phyloP scores from a whole-genome alignment of 2,329 filamentous ascomycete genomes.

The Colletotrichum falcatum region DNA sequence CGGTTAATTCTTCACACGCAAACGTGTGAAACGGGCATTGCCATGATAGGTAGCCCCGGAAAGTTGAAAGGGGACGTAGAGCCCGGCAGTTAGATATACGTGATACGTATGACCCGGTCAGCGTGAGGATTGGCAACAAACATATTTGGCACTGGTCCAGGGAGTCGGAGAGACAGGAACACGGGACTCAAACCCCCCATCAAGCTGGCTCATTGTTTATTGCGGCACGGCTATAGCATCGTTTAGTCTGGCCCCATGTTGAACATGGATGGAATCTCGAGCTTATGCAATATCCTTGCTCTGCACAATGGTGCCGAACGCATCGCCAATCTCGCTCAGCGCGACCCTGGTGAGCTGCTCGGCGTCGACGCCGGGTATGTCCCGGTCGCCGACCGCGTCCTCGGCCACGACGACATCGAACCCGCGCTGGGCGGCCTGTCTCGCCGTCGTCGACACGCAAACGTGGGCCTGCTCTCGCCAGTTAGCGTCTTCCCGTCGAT shows the following conservation, averaged over 20 bases:
- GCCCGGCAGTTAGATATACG: too few relatives aligned
- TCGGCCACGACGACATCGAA: constrained; percentile 72
- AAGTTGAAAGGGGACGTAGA: too few relatives aligned
- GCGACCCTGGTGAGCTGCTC: constrained; percentile 63
- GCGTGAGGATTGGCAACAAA: neutral
- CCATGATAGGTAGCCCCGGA: too few relatives aligned
- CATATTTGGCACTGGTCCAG: neutral
- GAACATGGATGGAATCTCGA: too few relatives aligned
- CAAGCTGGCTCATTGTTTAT: neutral
- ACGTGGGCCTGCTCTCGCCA: constrained; percentile 68
- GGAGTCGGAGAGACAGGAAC: neutral
- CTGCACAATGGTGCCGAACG: constrained; percentile 70
- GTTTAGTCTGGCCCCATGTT: neutral
- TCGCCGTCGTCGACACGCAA: constrained; percentile 71
- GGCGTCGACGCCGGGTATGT: constrained; percentile 72
- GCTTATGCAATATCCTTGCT: constrained; percentile 45
- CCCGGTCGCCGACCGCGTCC: constrained; percentile 74
- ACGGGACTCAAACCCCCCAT: neutral
- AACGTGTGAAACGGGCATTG: too few relatives aligned
- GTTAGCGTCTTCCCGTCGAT: neutral
- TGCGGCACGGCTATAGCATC: neutral
- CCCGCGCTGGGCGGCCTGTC: constrained; percentile 69
- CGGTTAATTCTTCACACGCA: too few relatives aligned
- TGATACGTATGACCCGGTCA: accelerated
- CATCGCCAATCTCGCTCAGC: constrained; percentile 71